Evolutionary conservation across 768 basidiomycete species (phyloP).

Genomic region (Boletus edulis): DNA sequence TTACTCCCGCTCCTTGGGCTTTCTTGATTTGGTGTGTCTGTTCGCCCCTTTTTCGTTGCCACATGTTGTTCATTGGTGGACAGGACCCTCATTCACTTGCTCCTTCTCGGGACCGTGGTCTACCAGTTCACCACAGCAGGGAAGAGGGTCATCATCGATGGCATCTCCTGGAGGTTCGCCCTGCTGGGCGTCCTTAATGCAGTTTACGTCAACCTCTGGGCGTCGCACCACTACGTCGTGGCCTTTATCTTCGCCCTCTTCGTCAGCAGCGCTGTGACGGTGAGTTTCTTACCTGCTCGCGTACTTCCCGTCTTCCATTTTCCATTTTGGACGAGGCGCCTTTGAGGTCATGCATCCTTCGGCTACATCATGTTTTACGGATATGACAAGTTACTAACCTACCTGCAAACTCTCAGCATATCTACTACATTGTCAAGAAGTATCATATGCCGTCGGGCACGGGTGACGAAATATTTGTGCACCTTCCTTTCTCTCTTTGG

Average conservation of each 20-base stretch:
- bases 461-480: constrained; percentile 84
- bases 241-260: constrained; percentile 89
- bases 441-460: constrained; percentile 61
- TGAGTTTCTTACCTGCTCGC: constrained; percentile 18
- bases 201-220: constrained; percentile 88
- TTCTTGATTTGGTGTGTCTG: constrained; percentile 79
- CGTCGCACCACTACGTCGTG: constrained; percentile 66
- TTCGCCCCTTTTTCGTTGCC: not conserved
- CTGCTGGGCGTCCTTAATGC: constrained; percentile 84
- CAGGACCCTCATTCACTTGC: constrained; percentile 85
- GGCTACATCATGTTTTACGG: constrained; percentile 3
- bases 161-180: constrained; percentile 89
- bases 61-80: constrained; percentile 14
- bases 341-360: not conserved
- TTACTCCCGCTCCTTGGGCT: constrained; percentile 93
- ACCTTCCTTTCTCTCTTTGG: constrained; percentile 94
- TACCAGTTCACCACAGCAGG: constrained; percentile 84
- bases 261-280: constrained; percentile 70
- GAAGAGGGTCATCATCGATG: constrained; percentile 79
- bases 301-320: constrained; percentile 9
- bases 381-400: constrained; percentile 16
- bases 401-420: constrained; percentile 49
- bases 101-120: constrained; percentile 87
- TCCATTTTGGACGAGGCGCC: constrained; percentile 10
- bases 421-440: constrained; percentile 95